phyloP scores from a whole-genome alignment of 768 basidiomycete species.

The Leccinum barrowsii region DNA sequence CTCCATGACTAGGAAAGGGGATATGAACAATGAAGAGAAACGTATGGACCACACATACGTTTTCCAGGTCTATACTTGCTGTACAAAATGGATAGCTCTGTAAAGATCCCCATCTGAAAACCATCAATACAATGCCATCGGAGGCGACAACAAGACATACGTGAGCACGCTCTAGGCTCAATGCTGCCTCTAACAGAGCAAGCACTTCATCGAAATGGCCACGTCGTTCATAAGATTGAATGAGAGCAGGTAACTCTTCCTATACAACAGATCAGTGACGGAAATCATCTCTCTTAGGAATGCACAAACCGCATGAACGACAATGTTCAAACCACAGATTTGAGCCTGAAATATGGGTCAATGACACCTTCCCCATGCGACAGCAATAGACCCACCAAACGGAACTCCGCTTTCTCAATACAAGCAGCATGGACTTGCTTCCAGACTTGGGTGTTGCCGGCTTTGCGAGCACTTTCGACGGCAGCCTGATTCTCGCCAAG shows the following conservation, averaged over 20 bases:
- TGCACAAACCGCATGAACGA: conserved; percentile 73
- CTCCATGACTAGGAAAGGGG: conserved; percentile 76
- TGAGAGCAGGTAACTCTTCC: conserved; percentile 74
- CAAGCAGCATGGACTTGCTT: conserved; percentile 99
- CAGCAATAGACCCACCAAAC: conserved; percentile 52
- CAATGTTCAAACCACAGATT: conserved; percentile 97
- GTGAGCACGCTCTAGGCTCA: conserved; percentile 96
- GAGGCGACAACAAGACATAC: conserved; percentile 34
- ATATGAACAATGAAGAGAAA: neutral
- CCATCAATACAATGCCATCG: conserved; percentile 12
- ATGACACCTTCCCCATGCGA: neutral
- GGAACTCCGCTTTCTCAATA: conserved; percentile 96
- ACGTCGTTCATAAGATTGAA: conserved; percentile 83
- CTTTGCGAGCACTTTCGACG: conserved; percentile 98
- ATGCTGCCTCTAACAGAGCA: conserved; percentile 85
- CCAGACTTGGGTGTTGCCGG: conserved; percentile 99
- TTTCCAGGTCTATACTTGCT: conserved; percentile 95
- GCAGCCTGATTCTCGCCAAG: conserved; percentile 97
- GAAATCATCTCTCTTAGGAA: conserved; percentile 8
- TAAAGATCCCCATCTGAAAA: conserved; percentile 90
- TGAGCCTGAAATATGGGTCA: conserved; percentile 58
- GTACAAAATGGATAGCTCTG: conserved; percentile 85
- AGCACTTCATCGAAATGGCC: conserved; percentile 96
- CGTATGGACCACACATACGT: conserved; percentile 47
- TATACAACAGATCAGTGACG: conserved; percentile 23